Conservation (phyloP, 345 rosid genomes). For the Psidium friedrichsthalianum region DNA sequence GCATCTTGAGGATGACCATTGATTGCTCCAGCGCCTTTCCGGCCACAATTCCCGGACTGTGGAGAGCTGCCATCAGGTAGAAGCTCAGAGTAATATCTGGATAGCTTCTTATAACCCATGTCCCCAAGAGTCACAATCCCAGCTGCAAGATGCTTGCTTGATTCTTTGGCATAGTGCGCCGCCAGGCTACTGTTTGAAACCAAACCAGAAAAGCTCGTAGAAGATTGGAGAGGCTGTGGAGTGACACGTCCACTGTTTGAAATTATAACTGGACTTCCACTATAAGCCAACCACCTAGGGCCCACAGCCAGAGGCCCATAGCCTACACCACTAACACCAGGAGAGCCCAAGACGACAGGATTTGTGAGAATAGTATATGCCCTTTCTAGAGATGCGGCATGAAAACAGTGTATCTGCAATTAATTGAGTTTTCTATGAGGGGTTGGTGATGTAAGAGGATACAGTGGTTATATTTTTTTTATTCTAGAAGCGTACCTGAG, state of each 20-base stretch:
- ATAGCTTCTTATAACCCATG: slow-evolving; percentile 59
- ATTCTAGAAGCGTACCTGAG: slow-evolving; percentile 44
- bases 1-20: slow-evolving; percentile 50
- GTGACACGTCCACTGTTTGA: slow-evolving; percentile 42
- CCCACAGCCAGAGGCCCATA: slow-evolving; percentile 95
- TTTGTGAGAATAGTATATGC: slow-evolving; percentile 62
- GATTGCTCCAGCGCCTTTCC: slow-evolving; percentile 39
- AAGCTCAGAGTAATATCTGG: slow-evolving; percentile 69
- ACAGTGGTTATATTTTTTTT: not conserved
- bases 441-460: not conserved
- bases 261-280: slow-evolving; percentile 52
- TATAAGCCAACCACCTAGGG: slow-evolving; percentile 91
- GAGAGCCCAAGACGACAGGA: slow-evolving; percentile 29
- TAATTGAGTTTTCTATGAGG: not conserved
- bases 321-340: slow-evolving; percentile 58
- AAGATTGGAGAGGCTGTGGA: slow-evolving; percentile 52
- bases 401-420: slow-evolving; percentile 82
- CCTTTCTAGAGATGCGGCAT: slow-evolving; percentile 48
- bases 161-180: slow-evolving; percentile 75
- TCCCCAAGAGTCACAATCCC: slow-evolving; percentile 86
- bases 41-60: slow-evolving; percentile 37
- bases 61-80: slow-evolving; percentile 47
- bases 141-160: slow-evolving; percentile 85
- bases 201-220: slow-evolving; percentile 36
- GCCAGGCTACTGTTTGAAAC: slow-evolving; percentile 46